Conservation (phyloP, 1,284 basidiomycete genomes). For the Athelia psychrophila region DNA sequence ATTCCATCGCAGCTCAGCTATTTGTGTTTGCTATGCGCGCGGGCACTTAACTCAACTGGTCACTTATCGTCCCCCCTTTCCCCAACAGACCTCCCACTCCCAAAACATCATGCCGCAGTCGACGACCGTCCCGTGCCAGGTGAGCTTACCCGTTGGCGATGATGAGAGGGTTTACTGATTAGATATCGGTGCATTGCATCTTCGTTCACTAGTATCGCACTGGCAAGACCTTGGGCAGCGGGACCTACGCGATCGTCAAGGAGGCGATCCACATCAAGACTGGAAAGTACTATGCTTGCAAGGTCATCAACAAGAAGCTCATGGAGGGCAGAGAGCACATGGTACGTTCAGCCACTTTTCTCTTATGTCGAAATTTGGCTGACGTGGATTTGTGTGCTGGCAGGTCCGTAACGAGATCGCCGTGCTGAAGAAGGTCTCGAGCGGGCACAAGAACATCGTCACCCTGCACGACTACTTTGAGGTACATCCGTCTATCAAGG, state of each 20-base stretch:
- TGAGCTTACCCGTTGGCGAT: background rate
- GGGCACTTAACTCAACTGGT: too few species aligned
- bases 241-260: slow-evolving; percentile 89
- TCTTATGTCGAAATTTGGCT: slow-evolving; percentile 2
- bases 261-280: slow-evolving; percentile 97
- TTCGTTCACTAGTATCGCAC: slow-evolving; percentile 71
- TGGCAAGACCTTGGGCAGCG: slow-evolving; percentile 90
- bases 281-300: slow-evolving; percentile 86
- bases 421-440: slow-evolving; percentile 93
- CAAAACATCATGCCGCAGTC: background rate
- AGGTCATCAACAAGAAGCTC: slow-evolving; percentile 95
- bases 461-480: slow-evolving; percentile 98
- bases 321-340: slow-evolving; percentile 93
- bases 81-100: background rate
- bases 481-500: slow-evolving; percentile 38
- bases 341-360: slow-evolving; percentile 43
- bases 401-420: slow-evolving; percentile 97
- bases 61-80: background rate
- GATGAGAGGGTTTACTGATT: background rate
- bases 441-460: slow-evolving; percentile 86
- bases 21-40: too few species aligned
- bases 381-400: background rate
- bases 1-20: too few species aligned
- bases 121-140: background rate
- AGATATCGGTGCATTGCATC: background rate